Evolutionary conservation across 495 filamentous ascomycete species (phyloP), one percentile per base, ranked within the genome.

Genomic region (Penicillium parvum): DNA sequence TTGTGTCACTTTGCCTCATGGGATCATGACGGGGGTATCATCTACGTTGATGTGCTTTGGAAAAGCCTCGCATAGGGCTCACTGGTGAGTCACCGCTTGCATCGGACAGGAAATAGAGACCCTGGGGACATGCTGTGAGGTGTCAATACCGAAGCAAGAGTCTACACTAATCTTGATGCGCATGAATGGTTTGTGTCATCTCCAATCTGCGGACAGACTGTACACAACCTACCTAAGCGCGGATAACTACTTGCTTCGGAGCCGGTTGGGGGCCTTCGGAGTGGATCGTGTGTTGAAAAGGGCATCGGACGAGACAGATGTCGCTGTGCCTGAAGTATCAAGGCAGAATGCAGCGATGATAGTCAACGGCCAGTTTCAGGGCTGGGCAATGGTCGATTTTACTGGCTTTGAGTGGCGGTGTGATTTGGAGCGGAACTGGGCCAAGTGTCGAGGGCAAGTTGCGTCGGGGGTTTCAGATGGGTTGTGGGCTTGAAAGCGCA

Each of bases 331-430:
- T 71, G 67, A 33, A 78, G 77, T 4, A 76, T 84, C 21, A 81
- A 79, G 1, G 73, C 74, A 2, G 23, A 81, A 79, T 2, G 73
- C 74, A 2, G 66, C 69, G 2, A 71, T 72, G 55, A 79, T 78
- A 50, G 37, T 47, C 50, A 32, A 4, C 83, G 40, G 80, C 80
- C 0, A 73, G 78, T 23, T 72, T 71, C 19, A 40, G 77, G 32
- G 73, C 84, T 5, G 79, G 75, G 71, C 42, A 84, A 84, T 57
- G 81, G 79, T 19, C 59, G 76, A 44, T 76, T 83, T 55, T 84
- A 83, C 46, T 75, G 77, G 67, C 29, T 75, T 18, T 70, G 72
- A 59, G 75, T 72, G 26, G 73, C 70, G 21, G 57, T 7, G 39
- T 42, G n/a, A 36, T 71, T 14, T 74, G 74, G 70, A 76, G 52